phyloP scores from a whole-genome alignment of 176 grass and related monocot genomes.

The Musa schizocarpa region DNA sequence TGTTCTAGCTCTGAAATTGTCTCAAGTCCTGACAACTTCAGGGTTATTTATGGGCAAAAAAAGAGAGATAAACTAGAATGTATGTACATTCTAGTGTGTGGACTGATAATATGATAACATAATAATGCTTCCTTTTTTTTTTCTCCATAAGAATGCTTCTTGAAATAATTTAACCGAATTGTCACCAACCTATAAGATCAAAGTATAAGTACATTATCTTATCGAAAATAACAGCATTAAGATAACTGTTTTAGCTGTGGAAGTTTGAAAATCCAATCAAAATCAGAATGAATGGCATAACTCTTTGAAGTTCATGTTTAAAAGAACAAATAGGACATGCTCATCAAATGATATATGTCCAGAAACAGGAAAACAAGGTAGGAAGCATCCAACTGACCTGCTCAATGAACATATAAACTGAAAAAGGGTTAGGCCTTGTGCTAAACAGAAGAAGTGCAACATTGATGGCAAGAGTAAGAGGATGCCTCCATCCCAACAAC shows the following conservation, averaged over 20 bases:
- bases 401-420: constrained; percentile 73
- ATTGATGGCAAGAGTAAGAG: constrained; percentile 52
- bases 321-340: constrained; percentile 9
- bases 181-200: no score
- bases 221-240: background rate
- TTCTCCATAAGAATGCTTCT: no score
- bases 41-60: background rate
- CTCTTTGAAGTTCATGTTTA: background rate
- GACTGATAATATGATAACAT: background rate
- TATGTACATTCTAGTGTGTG: background rate
- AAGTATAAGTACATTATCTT: no score
- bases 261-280: background rate
- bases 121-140: no score
- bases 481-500: constrained; percentile 49
- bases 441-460: constrained; percentile 67
- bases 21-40: no score
- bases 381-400: constrained; percentile 43
- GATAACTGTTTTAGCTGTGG: background rate
- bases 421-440: constrained; percentile 58
- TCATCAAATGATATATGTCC: background rate
- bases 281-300: background rate
- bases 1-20: no score
- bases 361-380: background rate
- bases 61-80: background rate
- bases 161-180: no score